phyloP scores from a whole-genome alignment of 345 rosid genomes.

The Linum tenue region DNA sequence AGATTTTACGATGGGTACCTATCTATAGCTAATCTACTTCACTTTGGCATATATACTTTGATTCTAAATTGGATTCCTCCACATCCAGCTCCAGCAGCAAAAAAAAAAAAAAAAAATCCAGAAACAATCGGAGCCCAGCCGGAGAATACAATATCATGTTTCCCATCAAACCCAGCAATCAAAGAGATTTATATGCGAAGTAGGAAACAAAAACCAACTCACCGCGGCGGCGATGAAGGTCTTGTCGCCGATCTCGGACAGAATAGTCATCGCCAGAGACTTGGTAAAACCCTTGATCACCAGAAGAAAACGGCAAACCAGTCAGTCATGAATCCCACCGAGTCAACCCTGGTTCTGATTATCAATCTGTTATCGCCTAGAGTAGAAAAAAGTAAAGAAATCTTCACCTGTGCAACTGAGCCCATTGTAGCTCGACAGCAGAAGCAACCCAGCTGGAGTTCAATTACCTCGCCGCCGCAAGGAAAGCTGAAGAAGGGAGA shows the following conservation, averaged over 20 bases:
- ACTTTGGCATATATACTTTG: background rate
- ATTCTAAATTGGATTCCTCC: background rate
- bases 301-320: background rate
- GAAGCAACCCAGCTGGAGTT: background rate
- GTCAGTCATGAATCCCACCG: background rate
- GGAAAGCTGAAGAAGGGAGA: background rate
- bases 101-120: background rate
- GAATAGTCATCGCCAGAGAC: slow-evolving; percentile 92
- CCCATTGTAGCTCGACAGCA: slow-evolving; percentile 33
- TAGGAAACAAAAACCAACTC: slow-evolving; percentile 18
- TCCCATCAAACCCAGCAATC: background rate
- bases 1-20: too few species aligned
- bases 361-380: background rate
- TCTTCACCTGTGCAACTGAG: slow-evolving; percentile 51
- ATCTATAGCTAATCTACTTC: background rate
- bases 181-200: background rate
- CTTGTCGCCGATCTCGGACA: slow-evolving; percentile 98
- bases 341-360: background rate
- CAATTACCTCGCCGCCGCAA: background rate
- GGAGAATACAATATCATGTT: background rate
- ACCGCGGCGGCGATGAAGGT: slow-evolving; percentile 98
- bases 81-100: background rate
- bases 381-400: background rate
- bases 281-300: slow-evolving; percentile 71
- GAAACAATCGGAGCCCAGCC: background rate